These are phyloP conservation scores for Sporothrix globosa DNA, from an alignment of 2,329 filamentous ascomycete genomes.

Conservation along the genomic window DNA sequence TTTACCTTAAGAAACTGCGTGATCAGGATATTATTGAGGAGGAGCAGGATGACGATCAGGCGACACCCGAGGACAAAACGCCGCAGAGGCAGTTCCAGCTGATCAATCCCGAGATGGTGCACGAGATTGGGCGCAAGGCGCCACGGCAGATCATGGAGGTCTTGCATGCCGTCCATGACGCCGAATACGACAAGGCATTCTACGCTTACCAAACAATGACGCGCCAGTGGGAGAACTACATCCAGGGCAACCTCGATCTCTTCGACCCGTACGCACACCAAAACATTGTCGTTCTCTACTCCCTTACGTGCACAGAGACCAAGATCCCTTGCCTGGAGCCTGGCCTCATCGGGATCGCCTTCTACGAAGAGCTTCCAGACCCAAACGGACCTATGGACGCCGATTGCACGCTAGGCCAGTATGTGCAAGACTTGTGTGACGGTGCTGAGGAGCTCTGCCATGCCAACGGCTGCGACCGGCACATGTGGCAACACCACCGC, in stretches of 20 bases:
- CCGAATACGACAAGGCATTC: slow-evolving; percentile 92
- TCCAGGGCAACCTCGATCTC: slow-evolving; percentile 82
- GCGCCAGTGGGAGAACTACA: slow-evolving; percentile 93
- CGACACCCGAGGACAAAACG: slow-evolving; percentile 60
- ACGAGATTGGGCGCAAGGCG: slow-evolving; percentile 76
- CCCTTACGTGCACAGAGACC: slow-evolving; percentile 88
- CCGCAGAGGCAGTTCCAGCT: slow-evolving; percentile 79
- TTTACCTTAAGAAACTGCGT: slow-evolving; percentile 78
- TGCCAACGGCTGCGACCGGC: slow-evolving; percentile 81
- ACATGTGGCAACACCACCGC: slow-evolving; percentile 89
- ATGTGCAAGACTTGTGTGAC: slow-evolving; percentile 86
- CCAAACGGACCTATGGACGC: slow-evolving; percentile 67
- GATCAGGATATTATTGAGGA: slow-evolving; percentile 71
- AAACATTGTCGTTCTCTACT: slow-evolving; percentile 93
- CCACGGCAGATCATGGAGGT: slow-evolving; percentile 90
- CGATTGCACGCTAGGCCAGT: slow-evolving; percentile 92
- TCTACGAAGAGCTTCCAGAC: slow-evolving; percentile 86
- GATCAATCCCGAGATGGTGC: slow-evolving; percentile 94
- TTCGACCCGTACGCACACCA: slow-evolving; percentile 97
- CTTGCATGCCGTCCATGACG: slow-evolving; percentile 90
- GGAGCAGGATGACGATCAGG: slow-evolving; percentile 57
- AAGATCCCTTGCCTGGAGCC: slow-evolving; percentile 93
- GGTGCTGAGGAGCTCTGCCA: slow-evolving; percentile 76
- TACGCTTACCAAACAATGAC: slow-evolving; percentile 95
- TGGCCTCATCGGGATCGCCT: slow-evolving; percentile 84